Evolutionary conservation across 2,329 filamentous ascomycete species (phyloP), one percentile per base, ranked within the genome.

Genomic region (Endoconidiophora polonica): DNA sequence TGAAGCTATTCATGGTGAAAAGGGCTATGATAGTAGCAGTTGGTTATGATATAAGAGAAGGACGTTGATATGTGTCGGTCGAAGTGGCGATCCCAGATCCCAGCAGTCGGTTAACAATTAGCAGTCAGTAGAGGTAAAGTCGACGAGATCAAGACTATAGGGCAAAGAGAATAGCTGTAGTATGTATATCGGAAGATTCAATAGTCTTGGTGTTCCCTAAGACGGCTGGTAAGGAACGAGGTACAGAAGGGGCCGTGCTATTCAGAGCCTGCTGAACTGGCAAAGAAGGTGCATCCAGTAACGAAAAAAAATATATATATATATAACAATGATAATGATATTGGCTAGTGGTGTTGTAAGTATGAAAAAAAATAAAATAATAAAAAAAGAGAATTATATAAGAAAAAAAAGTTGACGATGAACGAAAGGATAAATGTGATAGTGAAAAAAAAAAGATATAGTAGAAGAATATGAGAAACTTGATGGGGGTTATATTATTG

Each of bases 201-300:
- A 24, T 40, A n/a, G 42, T 41, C 29, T 24, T 42, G 54, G 49
- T 55, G 44, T 39, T 43, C 20, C 23, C 33, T 7, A 33, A 39
- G 16, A 45, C 6, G 29, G 5, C 14, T 42, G 26, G 10, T 12
- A 44, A 20, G 18, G 22, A 48, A 48, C 24, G 37, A 24, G 23
- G 22, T 23, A 14, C 12, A 18, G 38, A 47, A 18, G 45, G 39
- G 46, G 38, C 37, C 38, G 45, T 33, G 44, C 23, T 51, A 66
- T 71, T 74, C 71, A 74, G 70, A 72, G 64, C 70, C 70, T 68
- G 71, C 71, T 74, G 71, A 73, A 73, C 57, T 58, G 58, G 58
- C 58, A 57, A 58, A 56, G 54, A 53, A 55, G 53, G 45, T 46
- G 54, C 50, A 51, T 51, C 39, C 49, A 51, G 44, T 47, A 54